phyloP scores from a whole-genome alignment of 1,139 yeast genomes.

The Wickerhamomyces sp. region DNA sequence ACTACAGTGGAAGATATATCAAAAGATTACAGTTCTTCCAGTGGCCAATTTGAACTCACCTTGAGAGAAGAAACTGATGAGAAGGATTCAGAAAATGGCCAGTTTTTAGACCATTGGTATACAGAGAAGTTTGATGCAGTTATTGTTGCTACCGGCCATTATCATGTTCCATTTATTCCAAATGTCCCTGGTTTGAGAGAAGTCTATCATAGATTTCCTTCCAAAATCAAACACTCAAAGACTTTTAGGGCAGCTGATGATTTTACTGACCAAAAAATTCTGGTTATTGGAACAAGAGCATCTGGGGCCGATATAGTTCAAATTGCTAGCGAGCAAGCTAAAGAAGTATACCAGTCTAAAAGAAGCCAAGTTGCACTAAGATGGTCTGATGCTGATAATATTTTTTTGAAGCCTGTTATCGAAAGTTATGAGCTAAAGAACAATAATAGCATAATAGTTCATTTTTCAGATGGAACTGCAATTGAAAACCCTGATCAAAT shows the following conservation, averaged over 20 bases:
- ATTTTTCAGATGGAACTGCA: constrained; percentile 30
- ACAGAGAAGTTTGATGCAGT: constrained; percentile 44
- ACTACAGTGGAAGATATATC: constrained; percentile 39
- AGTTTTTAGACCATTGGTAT: constrained; percentile 34
- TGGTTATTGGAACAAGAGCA: constrained; percentile 42
- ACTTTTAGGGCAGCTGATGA: constrained; percentile 29
- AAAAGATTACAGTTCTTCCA: constrained; percentile 15
- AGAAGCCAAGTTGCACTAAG: constrained; percentile 12
- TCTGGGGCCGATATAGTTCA: constrained; percentile 39
- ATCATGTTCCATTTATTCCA: constrained; percentile 48
- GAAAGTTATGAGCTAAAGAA: constrained; percentile 12
- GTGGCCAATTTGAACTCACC: constrained; percentile 31
- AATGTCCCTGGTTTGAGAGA: constrained; percentile 36
- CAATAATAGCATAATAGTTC: constrained; percentile 21
- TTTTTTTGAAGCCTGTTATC: constrained; percentile 18
- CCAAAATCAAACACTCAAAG: constrained; percentile 36
- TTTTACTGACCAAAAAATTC: constrained; percentile 31
- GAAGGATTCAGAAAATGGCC: constrained; percentile 18
- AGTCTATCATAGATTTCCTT: constrained; percentile 29
- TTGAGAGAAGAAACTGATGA: constrained; percentile 26
- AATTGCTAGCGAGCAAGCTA: constrained; percentile 18
- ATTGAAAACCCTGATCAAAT: constrained; percentile 31
- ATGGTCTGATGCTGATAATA: constrained; percentile 4
- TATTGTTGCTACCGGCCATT: constrained; percentile 52
- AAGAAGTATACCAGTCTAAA: constrained; percentile 23